Evolutionary conservation across 2,329 filamentous ascomycete species (phyloP).

Genomic region (Neophaeococcomyces mojaviensis): DNA sequence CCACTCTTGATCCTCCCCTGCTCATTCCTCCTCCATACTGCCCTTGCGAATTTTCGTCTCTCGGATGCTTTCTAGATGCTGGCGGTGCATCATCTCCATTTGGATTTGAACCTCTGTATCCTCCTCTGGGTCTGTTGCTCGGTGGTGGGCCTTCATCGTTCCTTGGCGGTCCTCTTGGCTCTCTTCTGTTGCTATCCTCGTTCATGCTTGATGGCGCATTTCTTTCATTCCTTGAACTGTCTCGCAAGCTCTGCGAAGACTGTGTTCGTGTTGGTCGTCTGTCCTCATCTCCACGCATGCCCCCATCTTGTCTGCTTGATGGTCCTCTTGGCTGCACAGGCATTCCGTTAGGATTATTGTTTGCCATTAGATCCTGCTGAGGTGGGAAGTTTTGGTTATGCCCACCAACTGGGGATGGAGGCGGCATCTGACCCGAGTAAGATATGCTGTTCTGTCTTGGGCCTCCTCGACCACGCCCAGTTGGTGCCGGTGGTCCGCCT

Average conservation of each 20-base stretch:
- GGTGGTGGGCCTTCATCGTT: neutral
- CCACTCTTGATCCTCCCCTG: slow-evolving; percentile 32
- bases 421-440: slow-evolving; percentile 19
- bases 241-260: slow-evolving; percentile 18
- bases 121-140: slow-evolving; percentile 8
- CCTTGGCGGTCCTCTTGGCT: slow-evolving; percentile 2
- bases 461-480: slow-evolving; percentile 33
- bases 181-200: slow-evolving; percentile 13
- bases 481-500: slow-evolving; percentile 25
- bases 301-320: slow-evolving; percentile 17
- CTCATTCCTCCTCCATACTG: slow-evolving; percentile 24
- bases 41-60: slow-evolving; percentile 28
- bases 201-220: slow-evolving; percentile 11
- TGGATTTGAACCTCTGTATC: slow-evolving; percentile 9
- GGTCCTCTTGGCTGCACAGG: slow-evolving; percentile 21
- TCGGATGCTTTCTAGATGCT: slow-evolving; percentile 32
- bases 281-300: slow-evolving; percentile 16
- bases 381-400: slow-evolving; percentile 22
- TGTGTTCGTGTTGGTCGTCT: slow-evolving; percentile 19
- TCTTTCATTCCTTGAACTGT: slow-evolving; percentile 13
- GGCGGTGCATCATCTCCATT: slow-evolving; percentile 9
- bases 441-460: slow-evolving; percentile 26
- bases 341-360: slow-evolving; percentile 22
- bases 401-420: slow-evolving; percentile 25
- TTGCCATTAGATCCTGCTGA: slow-evolving; percentile 27